Base-by-base conservation (phyloP, 768 basidiomycete genomes). In the Lactarius hatsudake region DNA sequence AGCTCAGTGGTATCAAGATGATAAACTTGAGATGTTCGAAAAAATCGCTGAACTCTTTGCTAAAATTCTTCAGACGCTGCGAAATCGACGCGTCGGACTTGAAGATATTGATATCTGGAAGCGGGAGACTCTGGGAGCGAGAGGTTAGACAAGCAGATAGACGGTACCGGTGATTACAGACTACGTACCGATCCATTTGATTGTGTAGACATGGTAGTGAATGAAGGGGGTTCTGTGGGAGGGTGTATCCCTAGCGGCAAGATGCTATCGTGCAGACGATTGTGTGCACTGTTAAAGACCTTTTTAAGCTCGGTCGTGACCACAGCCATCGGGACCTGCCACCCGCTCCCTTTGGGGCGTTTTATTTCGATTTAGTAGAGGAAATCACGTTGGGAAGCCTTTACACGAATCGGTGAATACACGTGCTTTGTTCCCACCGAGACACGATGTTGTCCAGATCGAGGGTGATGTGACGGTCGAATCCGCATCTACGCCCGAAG, bases 1-100 rank as follows among this genome's bases (percentile, higher is more conserved):
- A 71, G 55, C 70, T 63, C 23, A 69, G 36, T 18, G 68, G 64
- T 45, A 71, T 38, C 30, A 69, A 6, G 59, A 71, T 34, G 36
- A 15, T 13, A 32, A 38, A 55, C 18, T 63, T 70, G 68, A 69
- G 28, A 26, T 62, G 68, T 10, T 45, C 54, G 28, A 56, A 51
- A 60, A 69, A 66, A 5, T 23, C 5, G 2, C 42, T n/a, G 34
- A 66, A 15, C 2, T 69, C 62, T 1, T 40, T 5, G 30, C 23
- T 10, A n/a, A 71, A n/a, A 13, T 3, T 1, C 13, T 15, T 59
- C 17, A 57, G 23, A 28, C 59, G 61, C 23, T 36, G 34, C 17
- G 6, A 15, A 4, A 63, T 3, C 13, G 53, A 20, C 32, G 32
- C n/a, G 54, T 48, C 53, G 23, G 17, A 12, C 13, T 17, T n/a